These are phyloP conservation scores for Rhizoclosmatium sp. DNA, from an alignment of 192 early-diverging fungal species.

Conservation along the genomic window DNA sequence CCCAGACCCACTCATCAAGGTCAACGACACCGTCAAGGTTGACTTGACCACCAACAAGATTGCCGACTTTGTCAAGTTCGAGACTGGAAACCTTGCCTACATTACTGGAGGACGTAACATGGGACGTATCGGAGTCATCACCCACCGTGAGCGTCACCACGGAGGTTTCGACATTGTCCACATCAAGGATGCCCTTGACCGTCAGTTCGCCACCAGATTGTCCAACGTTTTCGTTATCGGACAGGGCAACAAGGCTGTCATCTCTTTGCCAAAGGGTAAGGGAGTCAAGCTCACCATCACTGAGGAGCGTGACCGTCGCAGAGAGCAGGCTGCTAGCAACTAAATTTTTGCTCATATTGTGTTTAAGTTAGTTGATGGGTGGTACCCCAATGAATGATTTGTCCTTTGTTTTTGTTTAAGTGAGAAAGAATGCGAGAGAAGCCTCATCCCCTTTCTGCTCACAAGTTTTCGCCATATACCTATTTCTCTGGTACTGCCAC, in stretches of 20 bases:
- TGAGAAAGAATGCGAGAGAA: too few species aligned
- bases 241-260: conserved; percentile 88
- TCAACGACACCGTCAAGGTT: conserved; percentile 98
- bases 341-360: not conserved
- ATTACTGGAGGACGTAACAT: conserved; percentile 98
- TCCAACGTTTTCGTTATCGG: conserved; percentile 91
- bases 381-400: too few species aligned
- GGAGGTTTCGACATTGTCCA: conserved; percentile 99
- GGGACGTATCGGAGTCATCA: conserved; percentile 96
- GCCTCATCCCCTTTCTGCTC: too few species aligned
- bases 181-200: conserved; percentile 96
- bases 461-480: too few species aligned
- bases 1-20: conserved; percentile 99
- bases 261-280: conserved; percentile 99
- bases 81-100: conserved; percentile 95
- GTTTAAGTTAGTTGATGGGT: too few species aligned
- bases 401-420: too few species aligned
- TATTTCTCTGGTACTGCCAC: too few species aligned
- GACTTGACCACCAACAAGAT: conserved; percentile 96
- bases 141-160: conserved; percentile 95
- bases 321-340: conserved; percentile 57
- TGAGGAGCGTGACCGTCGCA: conserved; percentile 97
- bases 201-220: conserved; percentile 96
- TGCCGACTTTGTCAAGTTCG: conserved; percentile 95
- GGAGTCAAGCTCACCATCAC: conserved; percentile 98